Base-by-base conservation (phyloP, 2,329 filamentous ascomycete genomes). In the Stachybotrys chartarum region DNA sequence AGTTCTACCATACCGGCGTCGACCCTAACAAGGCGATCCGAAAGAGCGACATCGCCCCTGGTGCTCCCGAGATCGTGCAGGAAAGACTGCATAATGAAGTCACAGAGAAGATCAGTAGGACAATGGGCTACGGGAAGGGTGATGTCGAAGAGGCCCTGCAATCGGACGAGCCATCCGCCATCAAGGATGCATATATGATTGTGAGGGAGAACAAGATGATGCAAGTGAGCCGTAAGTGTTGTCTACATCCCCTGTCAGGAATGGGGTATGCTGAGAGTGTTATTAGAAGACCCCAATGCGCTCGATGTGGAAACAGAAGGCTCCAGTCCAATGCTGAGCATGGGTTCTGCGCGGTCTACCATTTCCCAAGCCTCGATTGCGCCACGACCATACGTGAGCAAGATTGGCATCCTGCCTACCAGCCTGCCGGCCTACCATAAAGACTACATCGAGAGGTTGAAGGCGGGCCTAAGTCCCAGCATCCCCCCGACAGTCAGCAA, bases 121-220 rank as follows among this genome's bases (percentile, higher is more conserved):
- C 91, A 1, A 97, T 99, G 92, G 94, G 94, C 57, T 99, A 99
- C 69, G 91, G 88, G 42, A 93, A 90, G 69, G 88, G 88, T 58
- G 94, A 99, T 75, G 93, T 99, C 54, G 89, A 97, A 68, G 94
- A 97, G 71, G 93, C 94, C 24, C 77, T 99, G 59, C 87, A 88
- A 65, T 91, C 91, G 55, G 86, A 94, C 54, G 94, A 99, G 70
- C 94, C 94, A 12, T 97, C 92, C 56, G 92, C 94, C 11, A 97
- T 99, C 78, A 99, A 99, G 75, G 94, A 99, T 73, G 94, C 94
- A 1, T 99, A 97, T 75, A 86, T 97, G 74, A 99, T 99, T 70
- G 91, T 99, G 30, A 85, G 93, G 54, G 94, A 99, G 72, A 97
- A 97, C 69, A 94, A 97, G 71, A 83, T 97, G 69, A 97, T 97